Evolutionary conservation across 2,329 filamentous ascomycete genomes (phyloP).

Genomic region (Xylariomycetidae sp.): DNA sequence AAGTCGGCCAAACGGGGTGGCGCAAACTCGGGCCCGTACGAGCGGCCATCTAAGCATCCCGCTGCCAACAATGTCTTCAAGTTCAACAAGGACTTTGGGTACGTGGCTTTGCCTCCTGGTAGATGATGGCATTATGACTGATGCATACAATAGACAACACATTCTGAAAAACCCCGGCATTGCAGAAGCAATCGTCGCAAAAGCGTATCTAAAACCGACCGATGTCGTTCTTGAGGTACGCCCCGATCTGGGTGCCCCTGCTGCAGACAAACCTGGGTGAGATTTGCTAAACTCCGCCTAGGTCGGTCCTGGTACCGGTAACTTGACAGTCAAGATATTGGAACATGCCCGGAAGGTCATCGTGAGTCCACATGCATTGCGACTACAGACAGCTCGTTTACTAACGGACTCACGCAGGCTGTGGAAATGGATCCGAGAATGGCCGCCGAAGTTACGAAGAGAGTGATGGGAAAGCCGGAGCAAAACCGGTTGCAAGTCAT

Average conservation of each 20-base stretch:
- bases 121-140: not conserved
- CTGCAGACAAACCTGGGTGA: not conserved
- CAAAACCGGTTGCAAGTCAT: constrained; percentile 82
- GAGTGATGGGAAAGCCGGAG: constrained; percentile 63
- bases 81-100: constrained; percentile 80
- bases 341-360: constrained; percentile 77
- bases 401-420: constrained; percentile 48
- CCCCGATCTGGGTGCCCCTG: not conserved
- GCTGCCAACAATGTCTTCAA: constrained; percentile 82
- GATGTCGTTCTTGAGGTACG: constrained; percentile 84
- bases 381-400: not conserved
- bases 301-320: constrained; percentile 77
- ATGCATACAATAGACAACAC: constrained; percentile 72
- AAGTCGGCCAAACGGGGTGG: constrained; percentile 31
- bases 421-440: constrained; percentile 95
- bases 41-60: constrained; percentile 28
- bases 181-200: constrained; percentile 62
- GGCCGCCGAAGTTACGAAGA: constrained; percentile 91
- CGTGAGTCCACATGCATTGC: constrained; percentile 8
- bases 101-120: constrained; percentile 25
- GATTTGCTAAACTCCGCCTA: constrained; percentile 27
- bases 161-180: constrained; percentile 55
- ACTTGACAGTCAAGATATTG: constrained; percentile 81
- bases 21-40: constrained; percentile 33
- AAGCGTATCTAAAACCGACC: constrained; percentile 84